These are phyloP conservation scores for Cruciata laevipes DNA, from an alignment of 257 asterid genomes.

Conservation along the genomic window DNA sequence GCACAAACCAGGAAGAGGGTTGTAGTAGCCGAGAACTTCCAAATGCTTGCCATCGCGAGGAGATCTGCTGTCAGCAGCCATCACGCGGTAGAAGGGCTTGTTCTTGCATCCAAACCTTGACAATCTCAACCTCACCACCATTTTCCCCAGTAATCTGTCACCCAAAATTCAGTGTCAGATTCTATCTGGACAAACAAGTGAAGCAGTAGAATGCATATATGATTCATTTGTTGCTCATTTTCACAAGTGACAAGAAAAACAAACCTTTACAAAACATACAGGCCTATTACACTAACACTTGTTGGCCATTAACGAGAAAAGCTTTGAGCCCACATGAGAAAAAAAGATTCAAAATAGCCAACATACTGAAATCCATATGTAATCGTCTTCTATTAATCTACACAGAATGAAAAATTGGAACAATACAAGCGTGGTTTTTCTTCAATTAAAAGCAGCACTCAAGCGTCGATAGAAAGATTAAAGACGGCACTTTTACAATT, in stretches of 20 bases:
- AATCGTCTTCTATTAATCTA: background rate
- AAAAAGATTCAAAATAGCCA: background rate
- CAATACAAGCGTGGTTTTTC: background rate
- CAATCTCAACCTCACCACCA: conserved; percentile 77
- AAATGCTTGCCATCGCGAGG: conserved; percentile 97
- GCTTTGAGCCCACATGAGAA: background rate
- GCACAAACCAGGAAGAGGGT: conserved; percentile 74
- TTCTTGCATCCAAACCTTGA: conserved; percentile 75
- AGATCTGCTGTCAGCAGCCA: conserved; percentile 96
- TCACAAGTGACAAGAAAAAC: background rate
- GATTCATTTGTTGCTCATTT: too few relatives aligned
- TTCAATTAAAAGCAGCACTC: too few relatives aligned
- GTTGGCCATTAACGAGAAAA: background rate
- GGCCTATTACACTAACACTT: background rate
- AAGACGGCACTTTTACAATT: background rate
- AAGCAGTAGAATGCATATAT: background rate
- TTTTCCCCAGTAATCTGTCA: conserved; percentile 8
- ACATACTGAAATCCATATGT: background rate
- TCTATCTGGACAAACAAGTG: background rate
- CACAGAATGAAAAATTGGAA: background rate
- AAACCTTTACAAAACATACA: background rate
- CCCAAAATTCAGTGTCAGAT: background rate
- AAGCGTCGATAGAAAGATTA: background rate
- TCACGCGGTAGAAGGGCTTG: conserved; percentile 84
- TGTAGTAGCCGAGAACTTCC: conserved; percentile 88